Percentiles rank a stretch among this genome's conserved stretches.
Conservation (phyloP, 805 yeast genomes). For the Candida manassasensis region DNA sequence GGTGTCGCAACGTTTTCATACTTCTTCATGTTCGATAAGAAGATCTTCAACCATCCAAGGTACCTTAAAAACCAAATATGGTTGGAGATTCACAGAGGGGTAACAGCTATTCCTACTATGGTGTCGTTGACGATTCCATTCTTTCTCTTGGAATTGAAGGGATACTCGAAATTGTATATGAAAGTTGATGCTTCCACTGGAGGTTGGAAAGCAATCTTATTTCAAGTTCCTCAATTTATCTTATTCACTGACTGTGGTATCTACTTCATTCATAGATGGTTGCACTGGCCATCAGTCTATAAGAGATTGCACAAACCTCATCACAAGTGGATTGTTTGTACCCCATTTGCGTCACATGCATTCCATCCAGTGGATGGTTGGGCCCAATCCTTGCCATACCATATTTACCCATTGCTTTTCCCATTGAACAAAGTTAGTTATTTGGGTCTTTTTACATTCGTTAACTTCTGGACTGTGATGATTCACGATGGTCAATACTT, state of each 20-base stretch:
- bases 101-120: conserved; percentile 84
- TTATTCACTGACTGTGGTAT: conserved; percentile 93
- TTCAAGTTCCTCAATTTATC: conserved; percentile 74
- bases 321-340: conserved; percentile 98
- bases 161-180: conserved; percentile 76
- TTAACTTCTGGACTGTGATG: conserved; percentile 97
- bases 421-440: conserved; percentile 88
- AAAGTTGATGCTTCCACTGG: conserved; percentile 58
- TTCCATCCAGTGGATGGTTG: conserved; percentile 98
- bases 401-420: conserved; percentile 83
- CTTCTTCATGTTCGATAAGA: conserved; percentile 74
- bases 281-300: conserved; percentile 91
- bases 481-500: conserved; percentile 96
- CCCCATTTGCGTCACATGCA: conserved; percentile 97
- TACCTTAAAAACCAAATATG: conserved; percentile 90
- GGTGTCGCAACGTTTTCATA: conserved; percentile 74
- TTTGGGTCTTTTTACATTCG: conserved; percentile 77
- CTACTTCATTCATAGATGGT: conserved; percentile 84
- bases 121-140: conserved; percentile 84
- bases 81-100: conserved; percentile 75
- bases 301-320: conserved; percentile 91
- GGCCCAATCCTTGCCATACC: conserved; percentile 90
- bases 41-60: conserved; percentile 92
- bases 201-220: conserved; percentile 58
- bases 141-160: conserved; percentile 79